Evolutionary conservation across 1,284 basidiomycete genomes (phyloP).

Genomic region (Phylloboletellus chloephorus): DNA sequence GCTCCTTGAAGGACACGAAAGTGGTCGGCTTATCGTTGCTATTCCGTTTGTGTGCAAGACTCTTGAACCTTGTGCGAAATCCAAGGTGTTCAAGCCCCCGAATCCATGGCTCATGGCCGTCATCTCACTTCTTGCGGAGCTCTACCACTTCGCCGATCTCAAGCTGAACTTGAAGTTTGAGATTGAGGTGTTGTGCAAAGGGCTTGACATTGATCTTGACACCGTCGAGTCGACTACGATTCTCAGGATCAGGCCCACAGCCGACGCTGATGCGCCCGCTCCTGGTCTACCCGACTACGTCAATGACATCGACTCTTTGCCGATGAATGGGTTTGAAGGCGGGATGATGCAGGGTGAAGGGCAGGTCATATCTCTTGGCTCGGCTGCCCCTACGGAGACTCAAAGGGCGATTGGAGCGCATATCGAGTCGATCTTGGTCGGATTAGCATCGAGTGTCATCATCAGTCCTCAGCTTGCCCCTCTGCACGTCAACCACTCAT

Average conservation of each 20-base stretch:
- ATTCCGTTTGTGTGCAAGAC: constrained; percentile 99
- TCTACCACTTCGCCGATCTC: constrained; percentile 95
- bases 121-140: constrained; percentile 85
- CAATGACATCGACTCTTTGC: constrained; percentile 62
- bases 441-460: constrained; percentile 68
- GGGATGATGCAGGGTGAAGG: constrained; percentile 46
- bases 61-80: constrained; percentile 85
- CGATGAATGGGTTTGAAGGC: constrained; percentile 62
- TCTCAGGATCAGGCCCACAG: constrained; percentile 66
- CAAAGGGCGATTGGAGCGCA: constrained; percentile 63
- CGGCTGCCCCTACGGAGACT: constrained; percentile 50
- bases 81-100: constrained; percentile 89
- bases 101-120: constrained; percentile 99
- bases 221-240: constrained; percentile 81
- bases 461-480: constrained; percentile 72
- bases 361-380: constrained; percentile 55
- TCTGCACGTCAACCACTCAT: constrained; percentile 73
- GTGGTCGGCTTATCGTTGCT: constrained; percentile 85
- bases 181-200: constrained; percentile 96
- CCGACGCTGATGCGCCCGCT: constrained; percentile 41
- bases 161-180: constrained; percentile 98
- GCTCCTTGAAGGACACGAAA: constrained; percentile 93
- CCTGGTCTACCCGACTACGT: constrained; percentile 67
- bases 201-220: constrained; percentile 84
- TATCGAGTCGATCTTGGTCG: constrained; percentile 76